A percentile compares a stretch with the other conserved stretches of the same genome.
Evolutionary conservation across 352 stramenopile species (phyloP).

Genomic region (Globisporangium splendens): DNA sequence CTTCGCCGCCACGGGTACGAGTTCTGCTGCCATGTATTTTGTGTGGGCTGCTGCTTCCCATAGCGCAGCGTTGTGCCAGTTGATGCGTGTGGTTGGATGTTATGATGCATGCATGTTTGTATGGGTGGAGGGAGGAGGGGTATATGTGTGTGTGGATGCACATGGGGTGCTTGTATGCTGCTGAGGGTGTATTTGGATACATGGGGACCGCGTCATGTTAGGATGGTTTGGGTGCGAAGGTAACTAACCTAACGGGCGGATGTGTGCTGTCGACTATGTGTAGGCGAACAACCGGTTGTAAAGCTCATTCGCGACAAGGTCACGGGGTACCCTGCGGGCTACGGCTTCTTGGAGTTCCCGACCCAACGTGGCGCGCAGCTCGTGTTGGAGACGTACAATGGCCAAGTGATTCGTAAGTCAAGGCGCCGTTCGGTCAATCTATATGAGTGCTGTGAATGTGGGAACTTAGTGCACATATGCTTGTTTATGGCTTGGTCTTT

Average conservation of each 20-base stretch:
- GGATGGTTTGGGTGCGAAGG: not conserved
- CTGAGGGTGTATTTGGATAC: not conserved
- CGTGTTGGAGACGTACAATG: slow-evolving; percentile 86
- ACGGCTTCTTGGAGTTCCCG: slow-evolving; percentile 91
- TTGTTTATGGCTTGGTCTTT: too few species aligned
- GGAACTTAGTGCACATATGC: too few species aligned
- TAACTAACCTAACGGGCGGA: not conserved
- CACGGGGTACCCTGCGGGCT: slow-evolving; percentile 84
- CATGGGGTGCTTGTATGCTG: not conserved
- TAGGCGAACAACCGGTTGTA: slow-evolving; percentile 78
- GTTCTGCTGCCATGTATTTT: not conserved
- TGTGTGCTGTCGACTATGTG: not conserved
- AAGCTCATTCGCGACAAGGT: slow-evolving; percentile 91
- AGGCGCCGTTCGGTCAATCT: not conserved
- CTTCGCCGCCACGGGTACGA: slow-evolving; percentile 67
- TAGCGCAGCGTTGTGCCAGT: too few species aligned
- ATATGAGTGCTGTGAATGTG: too few species aligned
- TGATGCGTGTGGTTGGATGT: not conserved
- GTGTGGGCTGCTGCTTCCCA: too few species aligned
- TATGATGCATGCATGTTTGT: slow-evolving; percentile 4
- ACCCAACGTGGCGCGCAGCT: slow-evolving; percentile 75
- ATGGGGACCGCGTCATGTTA: not conserved
- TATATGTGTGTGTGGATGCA: not conserved
- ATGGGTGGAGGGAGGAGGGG: not conserved
- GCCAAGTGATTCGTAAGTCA: slow-evolving; percentile 78